Conservation (phyloP, 208 protist species). For the Trypanosomatidae sp. region DNA sequence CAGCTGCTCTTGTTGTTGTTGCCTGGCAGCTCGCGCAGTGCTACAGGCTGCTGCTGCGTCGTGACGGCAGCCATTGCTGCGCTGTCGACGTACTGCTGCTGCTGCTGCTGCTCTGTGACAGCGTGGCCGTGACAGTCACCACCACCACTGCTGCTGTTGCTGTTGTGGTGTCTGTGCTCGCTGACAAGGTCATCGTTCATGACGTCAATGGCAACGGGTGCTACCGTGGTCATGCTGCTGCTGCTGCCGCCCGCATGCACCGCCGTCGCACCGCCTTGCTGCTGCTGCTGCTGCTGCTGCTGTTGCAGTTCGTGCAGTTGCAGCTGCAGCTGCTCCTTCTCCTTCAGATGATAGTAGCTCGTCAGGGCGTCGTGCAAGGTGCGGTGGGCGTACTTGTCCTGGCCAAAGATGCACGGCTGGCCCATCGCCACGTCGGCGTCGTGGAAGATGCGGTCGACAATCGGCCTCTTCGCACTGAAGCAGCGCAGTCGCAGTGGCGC, state of each 20-base stretch:
- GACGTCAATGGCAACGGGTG: not conserved
- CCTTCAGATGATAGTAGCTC: conserved; percentile 58
- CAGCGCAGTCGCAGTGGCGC: conserved; percentile 45
- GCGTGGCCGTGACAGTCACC: not conserved
- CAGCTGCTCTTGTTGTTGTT: no score
- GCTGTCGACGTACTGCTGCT: no score
- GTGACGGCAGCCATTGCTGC: no score
- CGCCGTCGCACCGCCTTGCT: not conserved
- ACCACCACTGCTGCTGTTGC: not conserved
- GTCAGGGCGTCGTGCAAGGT: conserved; percentile 51
- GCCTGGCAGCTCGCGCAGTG: no score
- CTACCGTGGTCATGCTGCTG: not conserved
- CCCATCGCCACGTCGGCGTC: conserved; percentile 22
- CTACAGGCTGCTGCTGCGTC: no score
- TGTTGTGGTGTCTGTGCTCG: not conserved
- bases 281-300: not conserved
- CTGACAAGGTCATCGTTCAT: not conserved
- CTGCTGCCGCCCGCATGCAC: not conserved
- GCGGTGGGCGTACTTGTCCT: conserved; percentile 39
- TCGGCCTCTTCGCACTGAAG: conserved; percentile 37
- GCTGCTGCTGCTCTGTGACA: no score
- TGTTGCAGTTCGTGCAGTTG: not conserved
- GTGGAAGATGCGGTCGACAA: conserved; percentile 63
- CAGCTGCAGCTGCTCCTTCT: conserved; percentile 21
- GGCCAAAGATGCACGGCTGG: conserved; percentile 38